A percentile compares a stretch with the other conserved stretches of the same genome.
Evolutionary conservation across 2,329 filamentous ascomycete species (phyloP).

Genomic region (Aureobasidium sp.): DNA sequence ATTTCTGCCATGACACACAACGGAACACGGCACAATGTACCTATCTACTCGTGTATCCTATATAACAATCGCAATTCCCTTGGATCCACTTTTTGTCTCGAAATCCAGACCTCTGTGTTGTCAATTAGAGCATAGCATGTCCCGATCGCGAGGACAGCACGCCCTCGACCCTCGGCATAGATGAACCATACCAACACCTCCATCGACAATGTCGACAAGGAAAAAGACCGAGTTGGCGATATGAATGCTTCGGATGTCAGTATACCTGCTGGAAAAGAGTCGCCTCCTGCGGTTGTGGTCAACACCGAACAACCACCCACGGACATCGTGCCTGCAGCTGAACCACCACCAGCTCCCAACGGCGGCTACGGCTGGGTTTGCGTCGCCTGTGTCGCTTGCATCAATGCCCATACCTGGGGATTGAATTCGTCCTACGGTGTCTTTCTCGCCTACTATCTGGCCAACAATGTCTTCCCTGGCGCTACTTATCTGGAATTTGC

Average conservation of each 20-base stretch:
- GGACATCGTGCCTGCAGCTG: not conserved
- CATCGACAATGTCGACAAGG: conserved; percentile 3
- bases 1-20: not conserved
- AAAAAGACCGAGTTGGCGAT: not conserved
- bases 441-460: conserved; percentile 68
- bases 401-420: conserved; percentile 41
- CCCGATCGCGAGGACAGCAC: not conserved
- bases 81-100: not conserved
- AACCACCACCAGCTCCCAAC: conserved; percentile 22
- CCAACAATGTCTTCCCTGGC: conserved; percentile 51
- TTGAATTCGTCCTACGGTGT: conserved; percentile 52
- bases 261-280: not conserved
- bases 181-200: conserved; percentile 3
- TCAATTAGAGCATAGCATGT: not conserved
- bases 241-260: not conserved
- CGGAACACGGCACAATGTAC: not conserved
- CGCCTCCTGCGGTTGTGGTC: not conserved
- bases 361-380: conserved; percentile 55
- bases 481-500: conserved; percentile 60
- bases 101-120: not conserved
- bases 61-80: not conserved
- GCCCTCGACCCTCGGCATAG: not conserved
- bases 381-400: conserved; percentile 34
- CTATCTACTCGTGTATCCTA: not conserved
- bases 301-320: not conserved